Evolutionary conservation across 331 rosid genomes (phyloP).

Genomic region (Pyrus hybrid): DNA sequence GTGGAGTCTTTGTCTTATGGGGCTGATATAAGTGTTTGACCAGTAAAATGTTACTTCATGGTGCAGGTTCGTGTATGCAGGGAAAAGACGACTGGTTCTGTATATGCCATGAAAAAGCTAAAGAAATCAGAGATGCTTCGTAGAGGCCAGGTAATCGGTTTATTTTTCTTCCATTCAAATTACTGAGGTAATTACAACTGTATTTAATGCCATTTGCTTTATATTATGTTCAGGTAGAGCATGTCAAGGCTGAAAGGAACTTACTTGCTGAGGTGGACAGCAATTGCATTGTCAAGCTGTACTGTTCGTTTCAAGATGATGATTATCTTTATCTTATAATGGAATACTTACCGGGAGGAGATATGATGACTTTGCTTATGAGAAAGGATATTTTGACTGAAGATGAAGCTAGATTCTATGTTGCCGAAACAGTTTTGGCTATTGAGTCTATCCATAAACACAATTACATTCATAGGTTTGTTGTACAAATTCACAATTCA

Average conservation of each 20-base stretch:
- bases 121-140: conserved; percentile 98
- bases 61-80: conserved; percentile 91
- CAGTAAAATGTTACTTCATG: conserved; percentile 16
- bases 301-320: conserved; percentile 92
- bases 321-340: conserved; percentile 86
- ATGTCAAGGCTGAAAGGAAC: conserved; percentile 95
- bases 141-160: conserved; percentile 77
- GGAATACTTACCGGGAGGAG: conserved; percentile 99
- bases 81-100: conserved; percentile 74
- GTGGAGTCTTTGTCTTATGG: not conserved
- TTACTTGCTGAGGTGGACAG: conserved; percentile 98
- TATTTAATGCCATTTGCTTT: conserved; percentile 12
- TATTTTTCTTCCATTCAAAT: conserved; percentile 10
- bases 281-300: conserved; percentile 93
- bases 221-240: conserved; percentile 62
- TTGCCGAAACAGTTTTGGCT: conserved; percentile 83
- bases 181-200: not conserved
- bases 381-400: conserved; percentile 94
- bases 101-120: conserved; percentile 24
- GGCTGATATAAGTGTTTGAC: not conserved
- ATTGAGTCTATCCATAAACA: conserved; percentile 92
- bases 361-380: conserved; percentile 98
- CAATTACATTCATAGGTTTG: conserved; percentile 90
- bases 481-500: not conserved
- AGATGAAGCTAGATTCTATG: conserved; percentile 89